phyloP scores from a whole-genome alignment of 1,284 basidiomycete species.

The Pseudozyma sp. region DNA sequence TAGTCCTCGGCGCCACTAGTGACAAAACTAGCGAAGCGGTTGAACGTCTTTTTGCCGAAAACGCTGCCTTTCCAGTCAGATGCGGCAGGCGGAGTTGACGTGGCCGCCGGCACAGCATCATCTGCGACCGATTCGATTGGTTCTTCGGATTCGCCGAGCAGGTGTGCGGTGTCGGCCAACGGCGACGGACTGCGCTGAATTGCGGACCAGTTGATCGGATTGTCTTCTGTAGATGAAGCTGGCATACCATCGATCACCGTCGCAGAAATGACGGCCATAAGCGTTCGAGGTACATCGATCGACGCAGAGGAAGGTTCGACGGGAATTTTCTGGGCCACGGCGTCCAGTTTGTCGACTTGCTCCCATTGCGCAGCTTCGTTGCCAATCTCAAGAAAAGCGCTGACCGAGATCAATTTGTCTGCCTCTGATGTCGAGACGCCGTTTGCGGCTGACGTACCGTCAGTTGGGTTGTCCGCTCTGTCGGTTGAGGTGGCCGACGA shows the following conservation, averaged over 20 bases:
- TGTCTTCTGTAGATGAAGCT: slow-evolving; percentile 9
- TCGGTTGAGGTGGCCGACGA: neutral
- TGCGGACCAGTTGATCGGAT: slow-evolving; percentile 31
- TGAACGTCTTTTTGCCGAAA: slow-evolving; percentile 80
- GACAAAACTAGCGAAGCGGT: slow-evolving; percentile 84
- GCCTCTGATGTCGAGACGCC: neutral
- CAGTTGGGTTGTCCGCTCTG: neutral
- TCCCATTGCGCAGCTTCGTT: slow-evolving; percentile 8
- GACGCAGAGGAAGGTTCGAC: neutral
- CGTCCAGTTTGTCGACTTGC: slow-evolving; percentile 1
- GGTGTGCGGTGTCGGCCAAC: neutral
- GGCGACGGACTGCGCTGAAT: slow-evolving; percentile 10
- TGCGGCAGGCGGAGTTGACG: neutral
- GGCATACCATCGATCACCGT: slow-evolving; percentile 30
- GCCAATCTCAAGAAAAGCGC: slow-evolving; percentile 9
- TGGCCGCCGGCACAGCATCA: neutral
- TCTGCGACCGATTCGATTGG: neutral
- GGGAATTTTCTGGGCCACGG: neutral
- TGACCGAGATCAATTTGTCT: slow-evolving; percentile 10
- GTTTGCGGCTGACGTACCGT: neutral
- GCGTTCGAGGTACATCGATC: neutral
- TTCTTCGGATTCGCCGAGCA: neutral
- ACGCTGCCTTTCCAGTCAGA: slow-evolving; percentile 66
- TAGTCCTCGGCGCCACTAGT: slow-evolving; percentile 82
- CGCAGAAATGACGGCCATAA: neutral